These are phyloP conservation scores for Eustoma russellianum DNA, from an alignment of 257 asterid species.

Conservation along the genomic window DNA sequence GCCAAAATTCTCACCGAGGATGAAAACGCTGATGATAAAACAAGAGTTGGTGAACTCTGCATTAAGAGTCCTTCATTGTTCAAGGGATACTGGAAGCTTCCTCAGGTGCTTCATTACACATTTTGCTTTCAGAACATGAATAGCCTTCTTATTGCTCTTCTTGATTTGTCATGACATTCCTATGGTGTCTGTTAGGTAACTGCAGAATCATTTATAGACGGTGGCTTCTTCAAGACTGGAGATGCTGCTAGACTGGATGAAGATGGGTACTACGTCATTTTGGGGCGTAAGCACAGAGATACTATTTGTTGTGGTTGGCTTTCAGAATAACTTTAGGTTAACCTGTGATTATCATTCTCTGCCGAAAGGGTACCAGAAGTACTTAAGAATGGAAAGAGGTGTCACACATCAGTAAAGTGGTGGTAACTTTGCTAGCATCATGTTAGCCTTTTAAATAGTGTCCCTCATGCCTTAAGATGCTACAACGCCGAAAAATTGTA, in stretches of 20 bases:
- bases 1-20: constrained; percentile 80
- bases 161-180: constrained; percentile 2
- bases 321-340: neutral
- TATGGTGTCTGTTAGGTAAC: constrained; percentile 44
- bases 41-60: constrained; percentile 79
- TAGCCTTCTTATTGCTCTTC: neutral
- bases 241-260: constrained; percentile 81
- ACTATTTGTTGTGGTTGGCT: neutral
- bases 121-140: neutral
- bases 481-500: no score
- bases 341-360: neutral
- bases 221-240: constrained; percentile 94
- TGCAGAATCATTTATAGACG: constrained; percentile 66
- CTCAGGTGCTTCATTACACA: constrained; percentile 43
- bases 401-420: no score
- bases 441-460: no score
- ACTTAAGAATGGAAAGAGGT: no score
- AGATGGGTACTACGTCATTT: constrained; percentile 87
- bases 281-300: constrained; percentile 69
- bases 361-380: no score
- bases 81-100: constrained; percentile 90
- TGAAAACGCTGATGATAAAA: constrained; percentile 31
- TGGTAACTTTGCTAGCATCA: no score
- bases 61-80: constrained; percentile 90
- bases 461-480: no score